phyloP scores from a whole-genome alignment of 2,329 filamentous ascomycete genomes.

The Fusarium lyarnte region DNA sequence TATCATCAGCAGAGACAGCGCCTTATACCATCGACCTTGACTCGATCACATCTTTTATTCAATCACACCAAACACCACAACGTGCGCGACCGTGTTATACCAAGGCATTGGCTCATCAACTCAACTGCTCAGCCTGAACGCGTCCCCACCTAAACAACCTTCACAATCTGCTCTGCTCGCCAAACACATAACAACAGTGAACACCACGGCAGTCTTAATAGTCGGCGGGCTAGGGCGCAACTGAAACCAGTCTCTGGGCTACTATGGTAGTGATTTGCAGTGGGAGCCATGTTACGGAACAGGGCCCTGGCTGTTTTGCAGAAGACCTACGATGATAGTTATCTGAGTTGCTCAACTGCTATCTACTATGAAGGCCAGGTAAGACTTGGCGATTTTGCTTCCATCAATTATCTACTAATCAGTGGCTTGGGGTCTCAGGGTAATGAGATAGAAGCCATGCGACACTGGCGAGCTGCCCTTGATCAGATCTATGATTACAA shows the following conservation, averaged over 20 bases:
- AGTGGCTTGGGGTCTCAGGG: constrained; percentile 64
- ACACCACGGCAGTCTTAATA: background rate
- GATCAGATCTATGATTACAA: constrained; percentile 90
- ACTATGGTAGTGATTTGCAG: constrained; percentile 40
- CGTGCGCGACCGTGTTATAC: background rate
- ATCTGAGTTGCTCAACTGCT: constrained; percentile 92
- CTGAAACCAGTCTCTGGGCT: constrained; percentile 36
- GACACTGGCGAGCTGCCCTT: constrained; percentile 89
- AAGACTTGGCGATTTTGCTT: constrained; percentile 31
- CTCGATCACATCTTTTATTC: background rate
- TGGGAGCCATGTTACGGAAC: constrained; percentile 62
- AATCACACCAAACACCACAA: background rate
- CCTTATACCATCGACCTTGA: background rate
- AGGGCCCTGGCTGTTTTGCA: constrained; percentile 78
- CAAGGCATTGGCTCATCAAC: background rate
- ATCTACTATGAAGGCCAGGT: constrained; percentile 97
- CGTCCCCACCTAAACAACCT: constrained; percentile 2
- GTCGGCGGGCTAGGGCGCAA: constrained; percentile 33
- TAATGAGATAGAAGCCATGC: constrained; percentile 88
- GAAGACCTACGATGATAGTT: constrained; percentile 98
- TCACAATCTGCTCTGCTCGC: constrained; percentile 18
- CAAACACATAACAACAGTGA: background rate
- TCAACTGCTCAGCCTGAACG: background rate
- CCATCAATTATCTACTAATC: constrained; percentile 12
- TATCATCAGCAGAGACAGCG: constrained; percentile 8